Base-by-base conservation (phyloP, 2,329 filamentous ascomycete species). In the Diaporthe humulicola region DNA sequence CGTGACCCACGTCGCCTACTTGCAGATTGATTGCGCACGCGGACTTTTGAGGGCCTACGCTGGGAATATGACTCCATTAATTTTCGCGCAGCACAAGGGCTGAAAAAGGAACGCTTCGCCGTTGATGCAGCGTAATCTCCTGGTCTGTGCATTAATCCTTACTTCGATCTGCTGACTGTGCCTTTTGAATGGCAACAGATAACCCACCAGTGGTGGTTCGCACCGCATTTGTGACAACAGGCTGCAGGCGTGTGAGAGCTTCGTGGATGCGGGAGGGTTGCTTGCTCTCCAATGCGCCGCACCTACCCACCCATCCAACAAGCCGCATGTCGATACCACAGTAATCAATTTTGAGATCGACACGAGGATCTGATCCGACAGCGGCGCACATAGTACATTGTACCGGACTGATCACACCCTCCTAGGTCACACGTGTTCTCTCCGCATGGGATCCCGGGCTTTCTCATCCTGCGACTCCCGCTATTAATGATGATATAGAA, bases 81-180 rank as follows among this genome's bases (percentile, higher is more conserved):
- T 54, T 42, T 72, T 42, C 14, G n/a, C 40, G 9, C 56, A 30
- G 30, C 40, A 22, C 42, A 28, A n/a, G 38, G n/a, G 57, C 28
- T 61, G 30, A 45, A 64, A 70, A 28, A 15, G 70, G 70, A 48
- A 54, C 36, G 30, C 30, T 40, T 54, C 70, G 48, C 70, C 57
- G 57, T 64, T n/a, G 57, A 25, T 14, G 70, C 33, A 33, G 70
- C 60, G 33, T 30, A 22, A 22, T 25, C 54, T 22, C 67, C 38
- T 42, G 36, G 36, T 25, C 67, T 45, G 67, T 36, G 67, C 40
- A 48, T 48, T 14, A 30, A 69, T 54, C 45, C 33, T 30, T 42
- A 6, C 48, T 64, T 58, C 6, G 38, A 38, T 45, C 56, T 38
- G 30, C 25, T 36, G 33, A 40, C 28, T 10, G 42, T 36, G 22